Evolutionary conservation across 1,284 basidiomycete genomes (phyloP).

Genomic region (Fomitopsis palustris): DNA sequence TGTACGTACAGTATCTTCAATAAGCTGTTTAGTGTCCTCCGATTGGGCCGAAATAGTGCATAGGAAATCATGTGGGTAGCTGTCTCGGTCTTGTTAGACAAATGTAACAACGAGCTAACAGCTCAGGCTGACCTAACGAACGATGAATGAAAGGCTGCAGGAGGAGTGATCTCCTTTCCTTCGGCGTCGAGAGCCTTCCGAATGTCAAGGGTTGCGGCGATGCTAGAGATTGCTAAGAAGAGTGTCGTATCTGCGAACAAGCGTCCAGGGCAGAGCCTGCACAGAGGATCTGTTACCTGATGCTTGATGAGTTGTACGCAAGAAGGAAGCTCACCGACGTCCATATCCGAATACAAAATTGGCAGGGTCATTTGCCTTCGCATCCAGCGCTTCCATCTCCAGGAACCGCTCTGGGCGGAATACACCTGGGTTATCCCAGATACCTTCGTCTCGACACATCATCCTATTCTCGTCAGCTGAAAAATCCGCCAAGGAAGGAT

Average conservation of each 20-base stretch:
- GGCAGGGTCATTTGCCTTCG: constrained; percentile 8
- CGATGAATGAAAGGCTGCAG: not conserved
- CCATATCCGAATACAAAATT: constrained; percentile 22
- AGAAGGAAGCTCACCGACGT: not conserved
- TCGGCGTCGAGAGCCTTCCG: not conserved
- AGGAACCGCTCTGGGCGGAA: constrained; percentile 25
- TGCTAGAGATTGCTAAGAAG: not conserved
- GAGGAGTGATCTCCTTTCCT: constrained; percentile 1
- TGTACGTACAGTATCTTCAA: not conserved
- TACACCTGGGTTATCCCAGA: constrained; percentile 9
- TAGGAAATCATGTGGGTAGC: not conserved
- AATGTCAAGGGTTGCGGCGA: constrained; percentile 4
- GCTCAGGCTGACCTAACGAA: not conserved
- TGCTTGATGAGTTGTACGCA: not conserved
- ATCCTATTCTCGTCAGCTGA: not conserved
- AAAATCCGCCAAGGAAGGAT: not conserved
- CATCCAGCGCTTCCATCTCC: constrained; percentile 11
- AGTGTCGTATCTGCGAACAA: not conserved
- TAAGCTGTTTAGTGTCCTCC: not conserved
- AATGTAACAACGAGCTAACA: not conserved
- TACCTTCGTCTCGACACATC: not conserved
- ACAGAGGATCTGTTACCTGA: not conserved
- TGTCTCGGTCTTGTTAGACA: not conserved
- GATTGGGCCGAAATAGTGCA: not conserved
- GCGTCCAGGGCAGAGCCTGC: constrained; percentile 4